These are phyloP conservation scores for Sordaria brevicollis DNA, from an alignment of 495 filamentous ascomycete genomes.

Conservation along the genomic window DNA sequence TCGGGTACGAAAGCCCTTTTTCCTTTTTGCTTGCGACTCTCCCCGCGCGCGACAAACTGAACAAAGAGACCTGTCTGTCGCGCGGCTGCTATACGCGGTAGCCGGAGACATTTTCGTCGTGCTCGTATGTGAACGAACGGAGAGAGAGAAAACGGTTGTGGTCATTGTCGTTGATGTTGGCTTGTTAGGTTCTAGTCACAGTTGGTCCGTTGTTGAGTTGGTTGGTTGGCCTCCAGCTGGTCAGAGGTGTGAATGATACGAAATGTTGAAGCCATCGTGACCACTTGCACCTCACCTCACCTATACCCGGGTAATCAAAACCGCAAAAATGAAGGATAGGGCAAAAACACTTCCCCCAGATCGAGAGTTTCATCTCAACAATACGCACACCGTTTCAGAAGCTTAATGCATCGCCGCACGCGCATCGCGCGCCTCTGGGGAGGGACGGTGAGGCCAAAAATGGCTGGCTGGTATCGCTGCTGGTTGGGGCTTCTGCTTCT, in stretches of 20 bases:
- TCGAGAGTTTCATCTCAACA: conserved; percentile 2
- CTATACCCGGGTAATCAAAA: background rate
- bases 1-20: background rate
- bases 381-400: background rate
- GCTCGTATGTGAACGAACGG: background rate
- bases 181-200: background rate
- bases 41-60: background rate
- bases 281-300: background rate
- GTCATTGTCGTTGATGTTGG: background rate
- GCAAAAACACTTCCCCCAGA: background rate
- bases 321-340: background rate
- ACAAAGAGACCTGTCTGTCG: background rate
- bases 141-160: background rate
- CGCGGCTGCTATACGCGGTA: background rate
- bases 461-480: background rate
- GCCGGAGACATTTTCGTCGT: background rate
- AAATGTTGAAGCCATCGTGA: background rate
- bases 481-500: background rate
- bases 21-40: background rate
- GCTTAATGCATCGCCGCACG: background rate
- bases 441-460: background rate
- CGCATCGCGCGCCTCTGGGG: background rate
- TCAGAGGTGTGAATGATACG: background rate
- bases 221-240: conserved; percentile 4
- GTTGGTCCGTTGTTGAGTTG: background rate